Conservation (phyloP, 768 basidiomycete genomes). For the Rhodotorula diobovata region DNA sequence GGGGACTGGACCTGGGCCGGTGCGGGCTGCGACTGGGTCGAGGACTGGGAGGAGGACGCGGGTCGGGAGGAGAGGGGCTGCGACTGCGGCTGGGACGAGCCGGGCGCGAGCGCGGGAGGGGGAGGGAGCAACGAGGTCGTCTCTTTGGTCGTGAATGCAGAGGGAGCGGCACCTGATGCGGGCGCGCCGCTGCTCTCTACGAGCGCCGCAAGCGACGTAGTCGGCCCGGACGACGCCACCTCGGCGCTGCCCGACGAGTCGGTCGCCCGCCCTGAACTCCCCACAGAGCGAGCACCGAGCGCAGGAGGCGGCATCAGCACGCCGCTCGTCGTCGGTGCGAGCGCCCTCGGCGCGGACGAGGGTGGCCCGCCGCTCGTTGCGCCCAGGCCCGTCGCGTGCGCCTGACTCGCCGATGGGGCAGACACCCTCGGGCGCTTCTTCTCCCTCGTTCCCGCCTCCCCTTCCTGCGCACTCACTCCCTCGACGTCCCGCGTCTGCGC, state of each 20-base stretch:
- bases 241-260: not conserved
- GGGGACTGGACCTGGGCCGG: not conserved
- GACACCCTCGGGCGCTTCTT: not conserved
- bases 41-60: not conserved
- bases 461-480: no score
- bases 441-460: not conserved
- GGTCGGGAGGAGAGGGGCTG: not conserved
- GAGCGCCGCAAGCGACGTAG: no score
- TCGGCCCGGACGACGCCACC: no score
- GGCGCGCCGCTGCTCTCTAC: no score
- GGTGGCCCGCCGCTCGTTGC: no score
- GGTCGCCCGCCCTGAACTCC: not conserved
- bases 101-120: no score
- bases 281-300: not conserved
- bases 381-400: not conserved
- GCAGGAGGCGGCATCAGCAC: constrained; percentile 28
- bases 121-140: no score
- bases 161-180: no score
- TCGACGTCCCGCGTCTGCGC: no score
- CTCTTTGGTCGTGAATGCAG: no score
- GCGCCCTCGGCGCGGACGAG: not conserved
- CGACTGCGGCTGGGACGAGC: no score
- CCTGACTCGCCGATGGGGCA: not conserved
- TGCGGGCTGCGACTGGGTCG: not conserved
- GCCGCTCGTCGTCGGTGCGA: constrained; percentile 6